Base-by-base conservation (phyloP, 305 asterid genomes). In the Rubia peregrina region DNA sequence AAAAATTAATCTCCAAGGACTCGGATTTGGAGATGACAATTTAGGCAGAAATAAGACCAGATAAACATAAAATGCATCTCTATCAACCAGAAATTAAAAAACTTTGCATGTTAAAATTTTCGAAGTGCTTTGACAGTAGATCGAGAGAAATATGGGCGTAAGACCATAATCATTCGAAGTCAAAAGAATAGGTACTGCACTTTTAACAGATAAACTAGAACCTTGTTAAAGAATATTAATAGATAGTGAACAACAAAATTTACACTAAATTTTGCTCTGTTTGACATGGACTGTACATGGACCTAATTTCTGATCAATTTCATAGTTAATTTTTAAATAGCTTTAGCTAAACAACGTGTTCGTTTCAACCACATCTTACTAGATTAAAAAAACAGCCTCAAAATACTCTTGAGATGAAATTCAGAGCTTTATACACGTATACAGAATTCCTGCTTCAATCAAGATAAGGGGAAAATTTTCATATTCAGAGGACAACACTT, bases 381-480 rank as follows among this genome's bases (percentile, higher is more conserved):
- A 21, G 41, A 16, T 19, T 8, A n/a, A 30, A 48, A 30, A 48
- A 9, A 42, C 46, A 7, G 46, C 61, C 49, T 19, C 1, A 22
- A 30, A 30, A 26, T 48, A 9, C 49, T 17, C 51, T 33, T 60
- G 9, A 26, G 61, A 55, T 7, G 13, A 44, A 17, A 56, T 11
- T n/a, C 51, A 69, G 24, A 69, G 17, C 12, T 1, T 7, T 19
- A 3, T 21, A 1, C 7, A 9, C 48, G 38, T 51, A 68, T 30
- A 49, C 36, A 30, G 67, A 24, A 6, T 56, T 68, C 71, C 61
- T 68, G 33, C 10, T 51, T 68, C 44, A 53, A 38, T 22, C 8
- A 40, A 33, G n/a, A 30, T 0, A 21, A 21, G 24, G 9, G 3
- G 10, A 6, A 0, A 17, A 19, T 17, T 4, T 0, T 24, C 22